Base-by-base conservation (phyloP, 768 basidiomycete genomes). In the Leccinum variicolor region DNA sequence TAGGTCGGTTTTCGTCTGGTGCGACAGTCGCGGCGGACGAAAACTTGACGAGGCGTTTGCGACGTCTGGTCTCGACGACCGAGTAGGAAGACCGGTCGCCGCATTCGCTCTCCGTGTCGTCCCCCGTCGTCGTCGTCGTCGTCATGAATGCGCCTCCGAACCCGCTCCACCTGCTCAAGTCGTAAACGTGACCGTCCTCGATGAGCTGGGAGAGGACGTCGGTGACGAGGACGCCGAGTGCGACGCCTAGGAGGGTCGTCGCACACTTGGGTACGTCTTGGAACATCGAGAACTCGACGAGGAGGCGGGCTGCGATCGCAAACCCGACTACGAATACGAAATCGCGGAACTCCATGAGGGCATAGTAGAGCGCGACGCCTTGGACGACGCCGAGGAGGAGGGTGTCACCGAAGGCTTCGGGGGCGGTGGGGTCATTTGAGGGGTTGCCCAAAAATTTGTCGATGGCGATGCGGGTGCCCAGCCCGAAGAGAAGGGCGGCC, bases 371-470 rank as follows among this genome's bases (percentile, higher is more conserved):
- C 25, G 81, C 86, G 61, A 89, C 83, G 51, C 90, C 90, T 70
- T 90, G 87, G 80, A 87, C 85, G 64, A 86, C 79, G 52, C 90
- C 90, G 52, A 81, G 73, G 56, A 92, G 82, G 67, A 90, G 73
- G 64, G 79, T 77, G 65, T 88, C 82, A 58, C 81, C 80, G 43
- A 86, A 70, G 62, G 81, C 73, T 21, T 68, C 64, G 1, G 68
- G 64, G 3, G 23, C 19, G 48, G 36, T 65, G 34, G 62, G 62
- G 51, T 77, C 79, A 51, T 74, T 73, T 19, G 64, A 58, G 61
- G 28, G 70, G 57, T 75, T 76, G 61, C 74, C 75, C 60, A 77
- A 82, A 61, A 84, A 72, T 59, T 79, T 77, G 74, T 89, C 85
- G 62, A 89, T 73, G 53, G 84, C 71, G 55, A 92, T 82, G 59